These are phyloP conservation scores for Piper betle DNA, from an alignment of 164 flowering plant species.

Conservation along the genomic window DNA sequence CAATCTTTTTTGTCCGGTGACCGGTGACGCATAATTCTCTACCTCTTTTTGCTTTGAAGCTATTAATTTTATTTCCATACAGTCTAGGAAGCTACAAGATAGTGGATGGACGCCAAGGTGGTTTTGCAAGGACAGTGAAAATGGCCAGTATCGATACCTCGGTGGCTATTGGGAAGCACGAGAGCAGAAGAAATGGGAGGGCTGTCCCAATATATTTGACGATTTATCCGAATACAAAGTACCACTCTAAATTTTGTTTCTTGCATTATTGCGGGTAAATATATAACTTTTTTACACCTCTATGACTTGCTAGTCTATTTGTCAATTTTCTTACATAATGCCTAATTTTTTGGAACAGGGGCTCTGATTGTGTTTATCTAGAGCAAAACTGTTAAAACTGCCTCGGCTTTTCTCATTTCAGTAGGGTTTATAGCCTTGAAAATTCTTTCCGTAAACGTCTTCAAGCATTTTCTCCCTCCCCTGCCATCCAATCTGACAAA, in stretches of 20 bases:
- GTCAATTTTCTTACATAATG: background rate
- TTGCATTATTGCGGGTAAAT: slow-evolving; percentile 22
- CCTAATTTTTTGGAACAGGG: background rate
- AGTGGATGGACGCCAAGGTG: slow-evolving; percentile 85
- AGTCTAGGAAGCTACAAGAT: slow-evolving; percentile 89
- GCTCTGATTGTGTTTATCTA: background rate
- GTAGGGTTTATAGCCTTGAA: background rate
- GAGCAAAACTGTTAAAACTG: background rate
- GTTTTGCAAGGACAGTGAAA: slow-evolving; percentile 49
- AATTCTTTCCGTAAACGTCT: background rate
- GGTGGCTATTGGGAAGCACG: slow-evolving; percentile 97
- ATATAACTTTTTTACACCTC: no score
- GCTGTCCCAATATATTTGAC: slow-evolving; percentile 62
- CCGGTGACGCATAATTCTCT: background rate
- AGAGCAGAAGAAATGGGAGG: slow-evolving; percentile 56
- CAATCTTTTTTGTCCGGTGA: background rate
- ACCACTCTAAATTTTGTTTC: background rate
- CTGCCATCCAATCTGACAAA: background rate
- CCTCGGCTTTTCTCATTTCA: background rate
- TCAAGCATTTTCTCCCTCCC: background rate
- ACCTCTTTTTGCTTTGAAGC: background rate
- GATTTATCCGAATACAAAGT: slow-evolving; percentile 18
- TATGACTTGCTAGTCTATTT: background rate
- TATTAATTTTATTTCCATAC: slow-evolving; percentile 6
- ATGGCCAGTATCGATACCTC: slow-evolving; percentile 46